These are phyloP conservation scores for Salix dunnii DNA, from an alignment of 345 rosid species.

Conservation along the genomic window DNA sequence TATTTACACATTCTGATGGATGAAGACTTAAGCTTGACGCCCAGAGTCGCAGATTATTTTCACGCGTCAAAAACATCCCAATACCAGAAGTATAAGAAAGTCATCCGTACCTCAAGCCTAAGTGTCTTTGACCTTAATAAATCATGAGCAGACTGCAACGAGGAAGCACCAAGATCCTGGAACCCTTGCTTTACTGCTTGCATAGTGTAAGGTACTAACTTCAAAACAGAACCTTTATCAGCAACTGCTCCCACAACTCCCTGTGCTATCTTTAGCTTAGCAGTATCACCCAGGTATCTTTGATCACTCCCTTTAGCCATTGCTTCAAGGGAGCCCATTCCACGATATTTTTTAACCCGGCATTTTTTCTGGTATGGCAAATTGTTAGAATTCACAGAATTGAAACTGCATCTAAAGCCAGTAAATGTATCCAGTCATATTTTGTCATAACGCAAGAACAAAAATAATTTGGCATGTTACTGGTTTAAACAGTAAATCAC, in stretches of 20 bases:
- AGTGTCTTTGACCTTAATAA: constrained; percentile 63
- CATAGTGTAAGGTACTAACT: constrained; percentile 78
- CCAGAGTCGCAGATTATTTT: neutral
- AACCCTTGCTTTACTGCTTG: constrained; percentile 98
- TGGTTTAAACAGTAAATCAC: neutral
- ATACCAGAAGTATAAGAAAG: neutral
- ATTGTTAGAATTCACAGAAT: constrained; percentile 1
- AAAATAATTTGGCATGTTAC: neutral
- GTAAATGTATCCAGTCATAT: neutral
- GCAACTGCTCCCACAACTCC: constrained; percentile 96
- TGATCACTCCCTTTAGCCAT: constrained; percentile 96
- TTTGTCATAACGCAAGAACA: neutral
- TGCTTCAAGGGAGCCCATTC: constrained; percentile 98
- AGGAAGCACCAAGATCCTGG: constrained; percentile 91
- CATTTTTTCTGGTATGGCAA: constrained; percentile 46
- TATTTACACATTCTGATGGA: neutral
- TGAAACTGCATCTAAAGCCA: neutral
- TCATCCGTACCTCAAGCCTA: constrained; percentile 68
- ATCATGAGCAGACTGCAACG: constrained; percentile 68
- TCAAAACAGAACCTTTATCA: constrained; percentile 89
- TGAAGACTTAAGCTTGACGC: neutral
- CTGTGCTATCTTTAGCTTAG: constrained; percentile 92
- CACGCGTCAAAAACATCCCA: neutral
- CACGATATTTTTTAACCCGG: constrained; percentile 73
- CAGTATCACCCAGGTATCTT: constrained; percentile 79